Evolutionary conservation across 23 red algal genomes (phyloP), one percentile per base, ranked within the genome.

Genomic region (Chondrus crispus): DNA sequence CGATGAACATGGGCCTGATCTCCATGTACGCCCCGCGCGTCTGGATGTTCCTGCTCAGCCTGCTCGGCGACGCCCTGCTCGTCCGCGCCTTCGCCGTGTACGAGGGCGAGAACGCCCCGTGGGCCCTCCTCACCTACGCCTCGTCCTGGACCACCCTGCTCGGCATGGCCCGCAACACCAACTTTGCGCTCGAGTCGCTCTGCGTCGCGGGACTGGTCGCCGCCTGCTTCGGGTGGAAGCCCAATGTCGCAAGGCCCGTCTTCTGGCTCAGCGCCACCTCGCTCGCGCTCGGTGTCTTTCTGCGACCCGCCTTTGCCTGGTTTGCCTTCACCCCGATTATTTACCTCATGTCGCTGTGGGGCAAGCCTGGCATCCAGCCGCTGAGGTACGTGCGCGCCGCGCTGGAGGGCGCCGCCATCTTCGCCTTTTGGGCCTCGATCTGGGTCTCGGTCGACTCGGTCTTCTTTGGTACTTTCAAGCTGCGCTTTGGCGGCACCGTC

Each of bases 131-230:
- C 2, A 94, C 91, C 38, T 87, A 87, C 43, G 81, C 91, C 20
- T 62, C 46, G 16, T 38, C 68, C 45, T 94, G 91, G 91, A 87
- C 81, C 48, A 86, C 80, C 37, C 29, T 94, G 39, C 48, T 87
- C 36, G 69, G 50, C 12, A 94, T 94, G 91, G 73, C 91, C 68
- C 81, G 91, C 19, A 94, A 94, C 57, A 88, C 74, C 29, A 94
- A 94, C 62, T 94, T 86, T 94, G 91, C 91, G 3, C 71, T 94
- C 20, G 91, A 94, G 63, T 47, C 68, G 46, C 44, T 94, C 64
- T 94, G 91, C 69, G 57, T 94, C 12, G 57, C 70, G 37, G 74
- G 41, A 19, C 40, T 94, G 6, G 73, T 94, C 26, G 66, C 91
- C 11, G 80, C 81, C 3, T 94, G 91, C 58, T 94, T 94, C 49